These are phyloP conservation scores for Colletotrichum sp. DNA, from an alignment of 2,329 filamentous ascomycete species.

Conservation along the genomic window DNA sequence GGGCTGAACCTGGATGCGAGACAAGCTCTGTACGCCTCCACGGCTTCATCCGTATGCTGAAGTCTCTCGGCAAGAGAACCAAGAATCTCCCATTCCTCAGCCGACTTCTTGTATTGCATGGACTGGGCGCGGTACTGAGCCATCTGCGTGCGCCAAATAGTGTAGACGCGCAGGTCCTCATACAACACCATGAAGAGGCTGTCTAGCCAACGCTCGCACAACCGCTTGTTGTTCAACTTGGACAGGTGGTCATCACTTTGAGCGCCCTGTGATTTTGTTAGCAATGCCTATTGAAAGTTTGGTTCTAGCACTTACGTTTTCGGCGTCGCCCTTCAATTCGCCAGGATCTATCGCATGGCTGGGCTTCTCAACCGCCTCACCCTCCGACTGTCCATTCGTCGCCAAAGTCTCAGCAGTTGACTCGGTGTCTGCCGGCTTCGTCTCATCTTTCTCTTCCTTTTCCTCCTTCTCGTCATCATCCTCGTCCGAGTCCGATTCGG, in stretches of 20 bases:
- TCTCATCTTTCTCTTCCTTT: slow-evolving; percentile 39
- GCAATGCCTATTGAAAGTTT: slow-evolving; percentile 21
- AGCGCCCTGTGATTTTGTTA: slow-evolving; percentile 51
- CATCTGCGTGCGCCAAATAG: slow-evolving; percentile 98
- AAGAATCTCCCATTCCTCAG: slow-evolving; percentile 98
- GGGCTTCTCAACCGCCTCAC: slow-evolving; percentile 73
- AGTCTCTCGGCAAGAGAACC: slow-evolving; percentile 91
- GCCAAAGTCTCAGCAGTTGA: slow-evolving; percentile 30
- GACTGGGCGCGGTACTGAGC: slow-evolving; percentile 93
- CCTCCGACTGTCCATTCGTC: slow-evolving; percentile 34
- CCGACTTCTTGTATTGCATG: slow-evolving; percentile 94
- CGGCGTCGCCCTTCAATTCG: slow-evolving; percentile 75
- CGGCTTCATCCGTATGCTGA: slow-evolving; percentile 88
- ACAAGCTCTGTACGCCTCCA: slow-evolving; percentile 92
- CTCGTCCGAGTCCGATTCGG: slow-evolving; percentile 18
- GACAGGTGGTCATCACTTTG: slow-evolving; percentile 77
- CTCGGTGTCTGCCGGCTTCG: slow-evolving; percentile 31
- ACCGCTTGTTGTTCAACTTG: slow-evolving; percentile 93
- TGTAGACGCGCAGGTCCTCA: slow-evolving; percentile 96
- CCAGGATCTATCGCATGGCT: slow-evolving; percentile 79
- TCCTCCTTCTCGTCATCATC: slow-evolving; percentile 35
- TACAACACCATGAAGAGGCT: slow-evolving; percentile 99
- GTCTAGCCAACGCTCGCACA: slow-evolving; percentile 97
- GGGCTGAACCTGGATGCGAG: slow-evolving; percentile 89
- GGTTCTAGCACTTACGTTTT: slow-evolving; percentile 59